Percentiles rank a stretch among this genome's conserved stretches.
Conservation (phyloP, 441 rosid species). For the Erodium trifolium region DNA sequence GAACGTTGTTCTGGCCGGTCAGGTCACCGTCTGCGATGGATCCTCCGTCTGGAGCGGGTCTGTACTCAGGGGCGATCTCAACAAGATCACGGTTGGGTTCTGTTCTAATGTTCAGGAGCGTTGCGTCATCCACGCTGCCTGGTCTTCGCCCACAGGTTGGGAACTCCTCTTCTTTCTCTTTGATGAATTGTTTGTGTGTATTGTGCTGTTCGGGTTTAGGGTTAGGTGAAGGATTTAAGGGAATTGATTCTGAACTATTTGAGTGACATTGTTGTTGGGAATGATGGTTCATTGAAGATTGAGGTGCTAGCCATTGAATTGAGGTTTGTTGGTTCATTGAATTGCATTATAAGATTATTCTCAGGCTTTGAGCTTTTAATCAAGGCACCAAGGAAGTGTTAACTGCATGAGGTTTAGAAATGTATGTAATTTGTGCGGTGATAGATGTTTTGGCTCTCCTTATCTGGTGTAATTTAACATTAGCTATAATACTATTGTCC, state of each 20-base stretch:
- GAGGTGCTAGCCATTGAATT: too few relatives aligned
- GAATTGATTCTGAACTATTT: background rate
- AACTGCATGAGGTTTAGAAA: background rate
- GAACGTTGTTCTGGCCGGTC: conserved; percentile 88
- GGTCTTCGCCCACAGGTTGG: conserved; percentile 93
- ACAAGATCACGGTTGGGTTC: conserved; percentile 80
- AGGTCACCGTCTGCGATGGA: conserved; percentile 75
- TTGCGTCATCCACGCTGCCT: conserved; percentile 89
- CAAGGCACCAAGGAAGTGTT: background rate
- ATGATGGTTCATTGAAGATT: too few relatives aligned
- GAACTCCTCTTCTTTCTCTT: background rate
- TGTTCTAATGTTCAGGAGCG: conserved; percentile 92
- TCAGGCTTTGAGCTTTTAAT: background rate
- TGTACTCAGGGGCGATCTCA: conserved; percentile 91
- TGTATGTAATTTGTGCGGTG: background rate
- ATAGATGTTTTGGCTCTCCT: background rate
- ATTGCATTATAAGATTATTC: background rate
- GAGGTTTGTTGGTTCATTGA: too few relatives aligned
- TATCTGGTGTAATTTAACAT: background rate
- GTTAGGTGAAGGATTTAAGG: background rate
- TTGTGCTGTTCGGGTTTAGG: background rate
- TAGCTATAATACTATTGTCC: background rate
- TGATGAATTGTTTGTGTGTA: background rate
- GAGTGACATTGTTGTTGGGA: background rate
- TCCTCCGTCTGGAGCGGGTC: conserved; percentile 90